Conservation (phyloP, 1,139 yeast genomes). For the Meyerozyma sp. region DNA sequence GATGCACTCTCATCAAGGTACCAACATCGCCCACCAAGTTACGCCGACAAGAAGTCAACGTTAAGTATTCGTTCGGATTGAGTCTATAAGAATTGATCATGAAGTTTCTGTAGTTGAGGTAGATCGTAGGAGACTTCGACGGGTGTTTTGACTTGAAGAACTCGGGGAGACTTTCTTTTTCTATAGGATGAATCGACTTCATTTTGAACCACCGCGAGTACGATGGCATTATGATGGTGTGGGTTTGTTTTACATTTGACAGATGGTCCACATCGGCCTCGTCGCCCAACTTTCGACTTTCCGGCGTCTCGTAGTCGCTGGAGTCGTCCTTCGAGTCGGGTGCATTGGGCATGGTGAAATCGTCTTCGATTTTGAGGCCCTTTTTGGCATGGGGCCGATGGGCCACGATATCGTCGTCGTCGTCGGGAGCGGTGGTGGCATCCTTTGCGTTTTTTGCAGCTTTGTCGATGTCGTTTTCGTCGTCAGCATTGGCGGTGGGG, state of each 20-base stretch:
- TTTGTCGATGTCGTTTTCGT: not conserved
- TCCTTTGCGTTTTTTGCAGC: not conserved
- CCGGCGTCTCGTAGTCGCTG: slow-evolving; percentile 1
- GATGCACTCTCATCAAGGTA: slow-evolving; percentile 82
- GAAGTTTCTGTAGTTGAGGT: slow-evolving; percentile 84
- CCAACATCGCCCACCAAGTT: slow-evolving; percentile 96
- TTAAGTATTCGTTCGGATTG: slow-evolving; percentile 88
- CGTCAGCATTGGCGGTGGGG: not conserved
- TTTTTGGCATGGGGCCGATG: not conserved
- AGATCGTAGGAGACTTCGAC: slow-evolving; percentile 84
- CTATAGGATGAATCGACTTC: slow-evolving; percentile 59
- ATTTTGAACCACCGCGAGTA: slow-evolving; percentile 88
- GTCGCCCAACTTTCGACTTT: slow-evolving; percentile 2
- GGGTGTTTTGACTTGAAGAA: slow-evolving; percentile 73
- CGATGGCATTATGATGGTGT: slow-evolving; percentile 87
- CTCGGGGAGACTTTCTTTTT: slow-evolving; percentile 79
- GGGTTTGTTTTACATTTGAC: slow-evolving; percentile 53
- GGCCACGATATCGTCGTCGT: not conserved
- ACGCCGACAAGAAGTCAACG: slow-evolving; percentile 91
- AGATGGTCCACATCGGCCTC: slow-evolving; percentile 6
- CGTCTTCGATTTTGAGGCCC: not conserved
- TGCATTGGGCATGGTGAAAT: not conserved
- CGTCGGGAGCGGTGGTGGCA: not conserved
- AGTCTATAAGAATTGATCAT: slow-evolving; percentile 90
- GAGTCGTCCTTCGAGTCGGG: not conserved